phyloP scores from a whole-genome alignment of 2,329 filamentous ascomycete species.

The Graphium sp. region DNA sequence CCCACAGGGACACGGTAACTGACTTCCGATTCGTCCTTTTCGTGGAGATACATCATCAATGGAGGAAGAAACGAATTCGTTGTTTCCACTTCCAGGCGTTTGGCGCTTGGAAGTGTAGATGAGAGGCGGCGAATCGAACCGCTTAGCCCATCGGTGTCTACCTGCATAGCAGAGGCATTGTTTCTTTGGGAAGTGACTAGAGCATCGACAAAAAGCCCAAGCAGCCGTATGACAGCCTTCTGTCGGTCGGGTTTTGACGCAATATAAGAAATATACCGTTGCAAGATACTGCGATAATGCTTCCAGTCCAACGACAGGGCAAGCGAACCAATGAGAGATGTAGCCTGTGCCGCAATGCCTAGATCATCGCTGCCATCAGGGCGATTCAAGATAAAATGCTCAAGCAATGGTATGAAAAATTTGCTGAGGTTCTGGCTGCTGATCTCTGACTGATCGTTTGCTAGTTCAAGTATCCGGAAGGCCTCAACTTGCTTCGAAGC shows the following conservation, averaged over 20 bases:
- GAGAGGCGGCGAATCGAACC: slow-evolving; percentile 28
- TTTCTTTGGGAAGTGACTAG: slow-evolving; percentile 34
- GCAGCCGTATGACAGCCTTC: slow-evolving; percentile 69
- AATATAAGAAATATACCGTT: slow-evolving; percentile 70
- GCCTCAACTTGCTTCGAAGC: slow-evolving; percentile 74
- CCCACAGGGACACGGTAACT: slow-evolving; percentile 84
- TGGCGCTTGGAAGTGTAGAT: slow-evolving; percentile 45
- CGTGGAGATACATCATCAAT: slow-evolving; percentile 70
- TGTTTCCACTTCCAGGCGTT: slow-evolving; percentile 57
- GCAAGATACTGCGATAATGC: slow-evolving; percentile 72
- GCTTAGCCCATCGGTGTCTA: slow-evolving; percentile 21
- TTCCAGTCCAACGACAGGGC: slow-evolving; percentile 72
- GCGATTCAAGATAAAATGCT: slow-evolving; percentile 84
- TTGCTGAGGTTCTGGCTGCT: slow-evolving; percentile 65
- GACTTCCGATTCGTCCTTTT: slow-evolving; percentile 89
- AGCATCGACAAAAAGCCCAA: slow-evolving; percentile 69
- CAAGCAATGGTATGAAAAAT: slow-evolving; percentile 78
- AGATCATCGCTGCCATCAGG: slow-evolving; percentile 61
- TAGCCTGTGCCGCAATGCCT: slow-evolving; percentile 72
- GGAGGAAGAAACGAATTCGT: slow-evolving; percentile 61
- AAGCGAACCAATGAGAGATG: slow-evolving; percentile 61
- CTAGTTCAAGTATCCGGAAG: slow-evolving; percentile 56
- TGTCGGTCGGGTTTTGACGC: slow-evolving; percentile 65
- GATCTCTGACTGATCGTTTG: slow-evolving; percentile 47
- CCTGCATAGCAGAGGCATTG: slow-evolving; percentile 20